phyloP scores from a whole-genome alignment of 2,329 filamentous ascomycete genomes.

The Aureobasidium sp. region DNA sequence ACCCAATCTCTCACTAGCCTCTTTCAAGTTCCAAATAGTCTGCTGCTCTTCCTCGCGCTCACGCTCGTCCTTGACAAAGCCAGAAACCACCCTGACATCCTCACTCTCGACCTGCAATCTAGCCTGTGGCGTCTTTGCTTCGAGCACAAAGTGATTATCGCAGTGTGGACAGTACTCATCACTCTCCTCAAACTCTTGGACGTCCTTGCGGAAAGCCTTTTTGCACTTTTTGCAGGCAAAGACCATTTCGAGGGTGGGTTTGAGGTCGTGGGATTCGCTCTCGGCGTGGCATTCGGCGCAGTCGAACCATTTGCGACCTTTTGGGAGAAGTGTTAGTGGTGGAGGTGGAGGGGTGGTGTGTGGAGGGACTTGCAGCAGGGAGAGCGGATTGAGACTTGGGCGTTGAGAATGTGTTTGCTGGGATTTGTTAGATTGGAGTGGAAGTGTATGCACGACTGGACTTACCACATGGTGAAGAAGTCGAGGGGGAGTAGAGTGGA shows the following conservation, averaged over 20 bases:
- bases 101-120: constrained; percentile 83
- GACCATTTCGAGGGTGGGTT: constrained; percentile 74
- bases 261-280: constrained; percentile 62
- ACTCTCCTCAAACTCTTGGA: constrained; percentile 83
- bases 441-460: background rate
- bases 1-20: constrained; percentile 67
- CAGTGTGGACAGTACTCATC: constrained; percentile 99
- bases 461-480: constrained; percentile 24
- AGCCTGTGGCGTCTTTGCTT: constrained; percentile 76
- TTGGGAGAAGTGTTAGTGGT: constrained; percentile 3
- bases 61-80: constrained; percentile 88
- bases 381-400: constrained; percentile 90
- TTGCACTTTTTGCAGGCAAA: constrained; percentile 99
- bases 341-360: background rate
- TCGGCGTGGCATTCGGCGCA: constrained; percentile 92
- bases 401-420: constrained; percentile 97
- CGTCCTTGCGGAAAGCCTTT: constrained; percentile 95
- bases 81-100: constrained; percentile 73
- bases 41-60: constrained; percentile 51
- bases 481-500: background rate
- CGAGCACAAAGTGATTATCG: constrained; percentile 95
- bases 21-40: constrained; percentile 68
- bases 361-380: constrained; percentile 67
- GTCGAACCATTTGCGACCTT: constrained; percentile 96
- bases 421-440: background rate